Evolutionary conservation across 2,329 filamentous ascomycete genomes (phyloP).

Genomic region (Fusarium algeriense): DNA sequence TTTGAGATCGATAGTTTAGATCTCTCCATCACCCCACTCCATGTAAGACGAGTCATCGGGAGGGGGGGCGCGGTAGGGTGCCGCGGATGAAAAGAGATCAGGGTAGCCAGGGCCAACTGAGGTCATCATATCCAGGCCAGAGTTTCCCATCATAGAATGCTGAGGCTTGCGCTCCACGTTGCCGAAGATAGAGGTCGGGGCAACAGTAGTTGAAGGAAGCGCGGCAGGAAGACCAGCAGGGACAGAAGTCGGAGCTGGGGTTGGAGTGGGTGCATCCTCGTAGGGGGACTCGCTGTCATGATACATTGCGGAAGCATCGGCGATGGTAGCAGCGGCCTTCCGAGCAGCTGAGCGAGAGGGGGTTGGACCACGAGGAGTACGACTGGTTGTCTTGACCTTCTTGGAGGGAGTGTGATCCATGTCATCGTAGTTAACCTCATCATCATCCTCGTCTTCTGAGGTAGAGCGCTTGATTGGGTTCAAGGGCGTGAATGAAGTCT

Average conservation of each 20-base stretch:
- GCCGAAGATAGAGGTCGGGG: constrained; percentile 40
- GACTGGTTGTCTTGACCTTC: constrained; percentile 46
- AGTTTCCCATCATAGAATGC: neutral
- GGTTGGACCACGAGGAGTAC: constrained; percentile 39
- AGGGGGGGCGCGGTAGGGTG: neutral
- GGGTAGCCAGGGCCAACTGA: neutral
- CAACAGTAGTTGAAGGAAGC: constrained; percentile 3
- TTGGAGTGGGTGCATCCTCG: constrained; percentile 31
- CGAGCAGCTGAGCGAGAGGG: constrained; percentile 51
- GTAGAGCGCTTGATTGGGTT: constrained; percentile 46
- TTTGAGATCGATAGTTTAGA: constrained; percentile 37
- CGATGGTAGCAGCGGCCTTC: constrained; percentile 53
- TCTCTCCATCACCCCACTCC: constrained; percentile 53
- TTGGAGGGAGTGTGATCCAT: constrained; percentile 56
- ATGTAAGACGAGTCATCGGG: constrained; percentile 26
- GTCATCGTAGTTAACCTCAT: constrained; percentile 49
- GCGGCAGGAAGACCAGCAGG: neutral
- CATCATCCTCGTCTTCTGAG: constrained; percentile 47
- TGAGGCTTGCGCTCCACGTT: constrained; percentile 35
- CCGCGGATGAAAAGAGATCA: neutral
- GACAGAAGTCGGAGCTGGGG: constrained; percentile 9
- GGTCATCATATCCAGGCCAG: constrained; percentile 9
- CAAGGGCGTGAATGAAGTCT: constrained; percentile 15
- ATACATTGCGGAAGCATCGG: constrained; percentile 45
- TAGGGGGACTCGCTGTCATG: constrained; percentile 48